phyloP scores from a whole-genome alignment of 768 basidiomycete genomes.

The Tricholomella constricta region DNA sequence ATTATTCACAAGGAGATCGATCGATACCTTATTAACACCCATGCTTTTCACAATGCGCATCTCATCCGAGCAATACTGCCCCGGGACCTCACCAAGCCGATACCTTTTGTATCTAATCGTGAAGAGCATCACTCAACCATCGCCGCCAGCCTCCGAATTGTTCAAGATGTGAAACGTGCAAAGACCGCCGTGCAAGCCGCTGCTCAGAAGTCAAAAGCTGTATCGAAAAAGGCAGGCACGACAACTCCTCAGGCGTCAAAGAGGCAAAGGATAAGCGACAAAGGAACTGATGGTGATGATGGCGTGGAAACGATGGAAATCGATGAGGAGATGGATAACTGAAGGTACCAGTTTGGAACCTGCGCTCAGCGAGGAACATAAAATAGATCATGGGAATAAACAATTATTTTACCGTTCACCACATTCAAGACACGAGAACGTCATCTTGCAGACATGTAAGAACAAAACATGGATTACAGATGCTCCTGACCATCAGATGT shows the following conservation, averaged over 20 bases:
- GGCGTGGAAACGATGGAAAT: no score
- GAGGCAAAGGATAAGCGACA: neutral
- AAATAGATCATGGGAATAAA: no score
- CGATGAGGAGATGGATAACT: neutral
- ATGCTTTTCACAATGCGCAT: constrained; percentile 12
- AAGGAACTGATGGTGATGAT: neutral
- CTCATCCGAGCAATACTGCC: constrained; percentile 23
- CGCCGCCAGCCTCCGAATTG: no score
- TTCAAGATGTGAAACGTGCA: no score
- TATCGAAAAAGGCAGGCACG: neutral
- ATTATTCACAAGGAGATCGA: constrained; percentile 19
- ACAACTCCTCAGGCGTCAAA: neutral
- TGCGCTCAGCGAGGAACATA: no score
- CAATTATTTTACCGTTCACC: neutral
- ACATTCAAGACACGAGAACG: neutral
- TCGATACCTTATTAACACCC: constrained; percentile 27
- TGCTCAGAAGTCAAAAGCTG: no score
- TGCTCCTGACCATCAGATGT: no score
- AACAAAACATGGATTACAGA: neutral
- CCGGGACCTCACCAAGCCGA: constrained; percentile 18
- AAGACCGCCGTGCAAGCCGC: no score
- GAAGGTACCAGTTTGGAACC: neutral
- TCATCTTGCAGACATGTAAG: neutral
- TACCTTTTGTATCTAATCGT: no score
- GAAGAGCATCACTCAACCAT: no score